Evolutionary conservation across 2,329 filamentous ascomycete genomes (phyloP).

Genomic region (Talaromyces sp.): DNA sequence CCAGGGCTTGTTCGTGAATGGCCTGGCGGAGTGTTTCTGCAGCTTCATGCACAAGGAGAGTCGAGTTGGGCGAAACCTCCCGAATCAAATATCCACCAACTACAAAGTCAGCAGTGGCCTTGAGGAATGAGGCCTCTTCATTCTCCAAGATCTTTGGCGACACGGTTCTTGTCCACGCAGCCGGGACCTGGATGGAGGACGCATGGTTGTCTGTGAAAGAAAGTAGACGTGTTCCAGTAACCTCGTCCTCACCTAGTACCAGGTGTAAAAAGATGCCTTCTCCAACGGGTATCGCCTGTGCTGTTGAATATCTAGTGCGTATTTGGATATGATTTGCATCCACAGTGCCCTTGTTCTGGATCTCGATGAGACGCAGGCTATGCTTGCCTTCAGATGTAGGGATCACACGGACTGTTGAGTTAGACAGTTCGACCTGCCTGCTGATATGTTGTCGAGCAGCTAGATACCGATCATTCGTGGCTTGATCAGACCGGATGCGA

Average conservation of each 20-base stretch:
- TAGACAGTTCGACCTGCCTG: background rate
- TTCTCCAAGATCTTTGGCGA: background rate
- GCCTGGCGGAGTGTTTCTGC: background rate
- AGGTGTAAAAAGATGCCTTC: background rate
- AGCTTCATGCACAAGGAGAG: background rate
- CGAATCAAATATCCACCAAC: background rate
- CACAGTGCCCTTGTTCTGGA: background rate
- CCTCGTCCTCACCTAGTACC: background rate
- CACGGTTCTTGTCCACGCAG: background rate
- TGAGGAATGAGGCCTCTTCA: background rate
- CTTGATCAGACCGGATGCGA: background rate
- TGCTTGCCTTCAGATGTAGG: background rate
- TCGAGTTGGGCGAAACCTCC: background rate
- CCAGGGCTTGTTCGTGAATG: background rate
- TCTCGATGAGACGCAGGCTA: background rate
- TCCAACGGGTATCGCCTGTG: background rate
- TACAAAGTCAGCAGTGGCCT: background rate
- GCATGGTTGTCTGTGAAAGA: slow-evolving; percentile 12
- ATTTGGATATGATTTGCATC: background rate
- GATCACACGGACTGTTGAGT: background rate
- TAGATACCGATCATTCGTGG: background rate
- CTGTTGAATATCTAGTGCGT: background rate
- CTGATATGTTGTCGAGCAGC: background rate
- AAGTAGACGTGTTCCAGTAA: background rate
- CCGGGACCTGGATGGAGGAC: background rate